Base-by-base conservation (phyloP, 2,329 filamentous ascomycete genomes). In the Pyrenophora tritici-repentis region DNA sequence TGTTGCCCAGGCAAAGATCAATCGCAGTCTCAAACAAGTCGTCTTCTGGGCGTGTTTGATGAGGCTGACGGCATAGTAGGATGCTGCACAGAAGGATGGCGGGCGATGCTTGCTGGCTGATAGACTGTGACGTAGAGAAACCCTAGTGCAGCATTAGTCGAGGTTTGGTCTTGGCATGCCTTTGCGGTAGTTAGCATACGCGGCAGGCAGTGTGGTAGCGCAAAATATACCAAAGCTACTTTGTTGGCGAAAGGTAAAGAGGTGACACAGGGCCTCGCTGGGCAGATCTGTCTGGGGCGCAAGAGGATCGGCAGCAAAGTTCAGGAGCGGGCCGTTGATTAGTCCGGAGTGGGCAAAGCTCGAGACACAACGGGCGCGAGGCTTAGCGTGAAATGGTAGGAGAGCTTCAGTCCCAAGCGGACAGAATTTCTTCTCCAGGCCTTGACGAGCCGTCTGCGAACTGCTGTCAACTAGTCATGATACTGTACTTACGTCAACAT, bases 281-380 rank as follows among this genome's bases (percentile, higher is more conserved):
- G 20, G 48, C 38, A 40, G 38, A 52, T 39, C 49, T 37, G 43
- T 39, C 18, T 18, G n/a, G n/a, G n/a, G n/a, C 8, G 29, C 31
- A 39, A 43, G 8, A 24, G 22, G 22, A 48, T 48, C 38, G 33
- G 49, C 34, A 26, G 38, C 13, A 46, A 38, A 43, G 17, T 43
- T 18, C 20, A 39, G 50, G 50, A 41, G 37, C 50, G 50, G 50
- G 46, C 50, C 50, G 50, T 42, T 16, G 31, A 17, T 47, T 53
- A 53, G 47, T 42, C 32, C 31, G 33, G 12, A 44, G 16, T 13
- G 12, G 45, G 50, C n/a, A 49, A 48, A 35, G 45, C 14, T 31
- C 34, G 26, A 38, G 22, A 31, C 29, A 38, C 29, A 35, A 38
- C 24, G 48, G 33, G 48, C 43, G 20, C 32, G 26, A 38, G 38